Base-by-base conservation (phyloP, 2,329 filamentous ascomycete genomes). In the Paradendryphiella salina region DNA sequence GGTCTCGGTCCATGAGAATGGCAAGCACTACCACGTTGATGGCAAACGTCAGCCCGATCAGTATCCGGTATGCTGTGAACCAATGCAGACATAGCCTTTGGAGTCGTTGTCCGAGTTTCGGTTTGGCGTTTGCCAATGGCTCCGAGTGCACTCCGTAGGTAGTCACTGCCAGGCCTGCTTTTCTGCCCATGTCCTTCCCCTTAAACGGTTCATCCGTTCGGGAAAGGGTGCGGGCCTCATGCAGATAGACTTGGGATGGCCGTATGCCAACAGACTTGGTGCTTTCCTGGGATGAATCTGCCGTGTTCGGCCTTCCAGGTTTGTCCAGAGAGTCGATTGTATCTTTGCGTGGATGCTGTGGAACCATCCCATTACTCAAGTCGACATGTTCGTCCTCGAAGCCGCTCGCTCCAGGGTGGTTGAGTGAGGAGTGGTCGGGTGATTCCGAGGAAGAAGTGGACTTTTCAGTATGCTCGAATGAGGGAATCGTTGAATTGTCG, bases 1-100 rank as follows among this genome's bases (percentile, higher is more conserved):
- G 7, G 10, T 29, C 17, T 3, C 15, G 28, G 28, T 10, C n/a
- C 14, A 41, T 2, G 13, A 41, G n/a, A 4, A 36, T 13, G 4
- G 32, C 31, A 9, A 59, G 13, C 1, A 52, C 33, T 5, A 36
- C 33, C 2, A 54, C 3, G 17, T 65, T 65, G n/a, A 50, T 15
- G 11, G 43, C 1, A 4, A 61, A 37, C 8, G 56, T 47, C 3
- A 53, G 15, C 2, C 20, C 38, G 1, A 61, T 57, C 9, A 65
- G 48, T 5, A 60, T 38, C 3, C 53, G 61, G 31, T 64, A 65
- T 2, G 57, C 50, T 14, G 57, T 56, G 23, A 61, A 46, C 61
- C 59, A 65, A 40, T 54, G 51, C 4, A 61, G 34, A 17, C 39
- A 46, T 6, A 52, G 13, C 5, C 39, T 32, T 31, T 41, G 43